These are phyloP conservation scores for Solanum pimpinellifolium DNA, from an alignment of 257 asterid species.

Conservation along the genomic window DNA sequence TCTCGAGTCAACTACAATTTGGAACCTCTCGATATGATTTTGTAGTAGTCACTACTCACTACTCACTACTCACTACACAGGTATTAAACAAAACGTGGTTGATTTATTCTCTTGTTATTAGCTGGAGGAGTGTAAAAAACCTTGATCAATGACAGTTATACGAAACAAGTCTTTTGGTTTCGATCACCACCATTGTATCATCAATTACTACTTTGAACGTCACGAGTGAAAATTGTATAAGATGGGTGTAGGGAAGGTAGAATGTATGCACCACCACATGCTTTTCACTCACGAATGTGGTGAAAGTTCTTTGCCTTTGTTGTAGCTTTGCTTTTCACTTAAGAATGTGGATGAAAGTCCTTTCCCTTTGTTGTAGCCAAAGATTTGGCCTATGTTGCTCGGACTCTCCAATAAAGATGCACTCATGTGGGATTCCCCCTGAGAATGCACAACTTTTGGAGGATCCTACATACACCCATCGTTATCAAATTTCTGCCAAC, in stretches of 20 bases:
- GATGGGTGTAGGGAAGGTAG: not conserved
- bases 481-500: too few species aligned
- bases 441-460: too few species aligned
- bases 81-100: not conserved
- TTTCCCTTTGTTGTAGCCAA: too few species aligned
- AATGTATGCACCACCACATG: not conserved
- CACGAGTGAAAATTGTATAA: not conserved
- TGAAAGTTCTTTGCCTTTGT: too few species aligned
- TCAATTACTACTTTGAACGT: not conserved
- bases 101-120: not conserved
- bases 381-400: too few species aligned
- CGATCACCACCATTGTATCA: not conserved
- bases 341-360: too few species aligned
- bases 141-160: not conserved
- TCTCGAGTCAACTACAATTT: not conserved
- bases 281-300: too few species aligned
- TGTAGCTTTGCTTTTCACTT: too few species aligned
- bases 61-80: not conserved
- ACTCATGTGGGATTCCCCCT: too few species aligned
- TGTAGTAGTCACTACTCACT: not conserved
- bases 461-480: too few species aligned
- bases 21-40: not conserved
- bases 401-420: too few species aligned
- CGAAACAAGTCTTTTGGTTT: not conserved
- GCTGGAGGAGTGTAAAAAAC: not conserved